Conservation (phyloP, 2,329 filamentous ascomycete species). For the Sclerotinia borealis region DNA sequence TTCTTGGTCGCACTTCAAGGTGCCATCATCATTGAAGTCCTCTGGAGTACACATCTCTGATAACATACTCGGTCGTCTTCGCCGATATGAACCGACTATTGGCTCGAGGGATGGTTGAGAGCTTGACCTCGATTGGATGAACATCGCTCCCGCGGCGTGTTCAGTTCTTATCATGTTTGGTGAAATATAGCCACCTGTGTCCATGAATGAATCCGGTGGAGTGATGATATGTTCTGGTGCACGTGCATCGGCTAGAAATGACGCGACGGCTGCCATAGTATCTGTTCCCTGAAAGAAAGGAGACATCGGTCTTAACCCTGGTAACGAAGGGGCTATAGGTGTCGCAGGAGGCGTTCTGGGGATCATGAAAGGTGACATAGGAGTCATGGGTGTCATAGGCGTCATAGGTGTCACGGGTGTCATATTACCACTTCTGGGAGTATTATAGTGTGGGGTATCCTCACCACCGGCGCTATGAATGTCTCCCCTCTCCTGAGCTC, state of each 20-base stretch:
- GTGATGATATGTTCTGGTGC: slow-evolving; percentile 17
- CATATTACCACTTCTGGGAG: slow-evolving; percentile 19
- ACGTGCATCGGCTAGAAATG: neutral
- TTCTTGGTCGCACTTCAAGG: neutral
- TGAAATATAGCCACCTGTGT: slow-evolving; percentile 4
- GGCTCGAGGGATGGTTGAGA: neutral
- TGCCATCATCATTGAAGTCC: neutral
- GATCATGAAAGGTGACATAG: neutral
- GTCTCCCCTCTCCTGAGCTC: slow-evolving; percentile 27
- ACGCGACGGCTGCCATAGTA: neutral
- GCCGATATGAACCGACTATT: neutral
- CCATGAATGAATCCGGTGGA: neutral
- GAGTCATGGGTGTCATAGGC: slow-evolving; percentile 12
- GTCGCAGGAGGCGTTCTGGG: neutral
- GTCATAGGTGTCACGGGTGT: slow-evolving; percentile 8
- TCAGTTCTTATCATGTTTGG: slow-evolving; percentile 7
- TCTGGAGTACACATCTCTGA: slow-evolving; percentile 12
- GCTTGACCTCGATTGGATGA: slow-evolving; percentile 4
- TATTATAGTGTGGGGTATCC: slow-evolving; percentile 21
- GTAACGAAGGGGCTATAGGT: neutral
- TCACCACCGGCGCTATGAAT: slow-evolving; percentile 27
- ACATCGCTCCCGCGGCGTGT: neutral
- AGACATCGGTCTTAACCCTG: neutral
- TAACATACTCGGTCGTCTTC: neutral
- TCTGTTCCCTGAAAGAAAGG: neutral